A percentile compares a stretch with the other conserved stretches of the same genome.
phyloP scores from a whole-genome alignment of 257 asterid genomes.

The Solanum dulcamara region DNA sequence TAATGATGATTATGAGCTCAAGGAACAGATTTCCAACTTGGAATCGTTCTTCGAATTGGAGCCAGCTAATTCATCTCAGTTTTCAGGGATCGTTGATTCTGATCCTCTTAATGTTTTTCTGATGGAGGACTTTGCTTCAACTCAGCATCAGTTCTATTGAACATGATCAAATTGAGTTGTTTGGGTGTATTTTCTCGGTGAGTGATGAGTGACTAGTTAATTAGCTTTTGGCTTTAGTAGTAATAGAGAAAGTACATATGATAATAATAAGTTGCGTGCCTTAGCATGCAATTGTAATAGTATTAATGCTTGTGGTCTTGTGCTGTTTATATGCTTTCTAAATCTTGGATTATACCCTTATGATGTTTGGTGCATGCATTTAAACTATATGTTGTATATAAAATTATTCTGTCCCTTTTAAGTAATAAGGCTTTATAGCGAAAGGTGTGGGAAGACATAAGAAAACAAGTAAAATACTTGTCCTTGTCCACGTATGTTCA shows the following conservation, averaged over 20 bases:
- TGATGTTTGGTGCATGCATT: slow-evolving; percentile 3
- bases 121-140: slow-evolving; percentile 36
- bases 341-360: neutral
- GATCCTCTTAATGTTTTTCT: slow-evolving; percentile 34
- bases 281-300: neutral
- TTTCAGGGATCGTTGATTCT: slow-evolving; percentile 17
- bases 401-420: neutral
- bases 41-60: slow-evolving; percentile 55
- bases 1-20: slow-evolving; percentile 9
- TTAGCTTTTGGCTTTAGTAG: neutral
- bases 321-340: neutral
- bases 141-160: slow-evolving; percentile 24
- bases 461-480: neutral
- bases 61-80: slow-evolving; percentile 19
- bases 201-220: neutral
- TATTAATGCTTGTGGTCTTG: neutral
- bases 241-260: neutral
- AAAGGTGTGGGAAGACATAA: neutral
- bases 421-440: neutral
- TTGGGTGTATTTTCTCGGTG: neutral
- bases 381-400: neutral
- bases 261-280: neutral
- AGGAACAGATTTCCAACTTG: slow-evolving; percentile 44
- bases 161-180: neutral
- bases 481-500: neutral